Conservation (phyloP, 805 yeast species). For the Pichia kluyveri region DNA sequence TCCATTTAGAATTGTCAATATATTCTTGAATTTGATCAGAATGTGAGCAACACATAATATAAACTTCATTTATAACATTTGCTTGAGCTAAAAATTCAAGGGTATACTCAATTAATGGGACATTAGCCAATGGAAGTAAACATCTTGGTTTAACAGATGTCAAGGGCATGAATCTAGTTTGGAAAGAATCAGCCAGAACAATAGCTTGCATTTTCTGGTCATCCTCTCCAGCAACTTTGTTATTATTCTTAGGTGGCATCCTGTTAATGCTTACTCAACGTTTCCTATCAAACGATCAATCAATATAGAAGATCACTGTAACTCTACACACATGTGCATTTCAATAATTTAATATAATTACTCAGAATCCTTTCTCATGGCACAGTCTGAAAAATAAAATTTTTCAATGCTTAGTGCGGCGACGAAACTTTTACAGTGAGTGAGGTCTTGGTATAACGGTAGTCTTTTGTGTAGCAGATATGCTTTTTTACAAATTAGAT, state of each 20-base stretch:
- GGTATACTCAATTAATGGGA: constrained; percentile 91
- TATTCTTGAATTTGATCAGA: constrained; percentile 82
- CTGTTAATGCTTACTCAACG: neutral
- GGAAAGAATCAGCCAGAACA: constrained; percentile 88
- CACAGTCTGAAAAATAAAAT: too few species aligned
- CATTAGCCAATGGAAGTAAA: constrained; percentile 82
- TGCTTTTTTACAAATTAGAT: too few species aligned
- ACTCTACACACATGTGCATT: too few species aligned
- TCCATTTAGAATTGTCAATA: constrained; percentile 68
- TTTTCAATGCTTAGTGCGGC: too few species aligned
- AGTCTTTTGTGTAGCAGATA: too few species aligned
- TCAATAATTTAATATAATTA: too few species aligned
- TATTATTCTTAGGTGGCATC: constrained; percentile 18
- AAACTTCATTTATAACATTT: constrained; percentile 76
- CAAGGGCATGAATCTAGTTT: constrained; percentile 87
- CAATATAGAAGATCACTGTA: too few species aligned
- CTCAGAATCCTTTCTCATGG: too few species aligned
- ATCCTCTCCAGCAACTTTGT: constrained; percentile 31
- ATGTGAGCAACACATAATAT: constrained; percentile 81
- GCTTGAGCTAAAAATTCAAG: constrained; percentile 88
- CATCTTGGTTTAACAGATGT: constrained; percentile 84
- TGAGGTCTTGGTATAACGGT: too few species aligned
- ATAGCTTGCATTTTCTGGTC: constrained; percentile 83
- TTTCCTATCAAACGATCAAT: too few species aligned
- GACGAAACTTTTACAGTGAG: too few species aligned